Conservation (phyloP, 495 filamentous ascomycete species). For the Penicillium silybi region DNA sequence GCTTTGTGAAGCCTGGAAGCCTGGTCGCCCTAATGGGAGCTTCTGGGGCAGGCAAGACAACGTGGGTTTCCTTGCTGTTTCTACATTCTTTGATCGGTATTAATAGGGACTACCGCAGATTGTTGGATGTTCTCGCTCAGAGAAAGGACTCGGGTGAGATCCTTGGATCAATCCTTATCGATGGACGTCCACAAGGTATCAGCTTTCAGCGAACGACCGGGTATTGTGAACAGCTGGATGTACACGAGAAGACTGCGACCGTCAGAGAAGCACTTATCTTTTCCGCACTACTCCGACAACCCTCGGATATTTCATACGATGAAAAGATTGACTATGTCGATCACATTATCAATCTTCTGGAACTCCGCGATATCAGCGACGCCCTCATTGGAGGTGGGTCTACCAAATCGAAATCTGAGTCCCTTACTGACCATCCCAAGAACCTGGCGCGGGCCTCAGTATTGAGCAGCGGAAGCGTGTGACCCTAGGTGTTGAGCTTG, state of each 20-base stretch:
- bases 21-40: constrained; percentile 80
- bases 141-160: constrained; percentile 49
- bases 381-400: constrained; percentile 62
- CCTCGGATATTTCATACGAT: constrained; percentile 26
- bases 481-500: constrained; percentile 76
- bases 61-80: constrained; percentile 40
- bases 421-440: constrained; percentile 13
- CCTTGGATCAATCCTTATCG: constrained; percentile 43
- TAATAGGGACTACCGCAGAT: constrained; percentile 47
- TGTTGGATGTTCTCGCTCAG: constrained; percentile 48
- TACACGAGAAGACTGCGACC: constrained; percentile 58
- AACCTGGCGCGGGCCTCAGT: constrained; percentile 68
- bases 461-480: constrained; percentile 88
- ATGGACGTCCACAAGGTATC: constrained; percentile 42
- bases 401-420: not conserved
- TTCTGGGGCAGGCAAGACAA: constrained; percentile 84
- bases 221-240: constrained; percentile 80
- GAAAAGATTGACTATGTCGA: constrained; percentile 51
- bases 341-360: constrained; percentile 47
- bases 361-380: constrained; percentile 41
- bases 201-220: constrained; percentile 61
- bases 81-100: constrained; percentile 21
- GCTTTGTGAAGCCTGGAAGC: constrained; percentile 74
- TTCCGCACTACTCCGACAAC: constrained; percentile 47
- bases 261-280: constrained; percentile 47